A percentile compares a stretch with the other conserved stretches of the same genome.
phyloP scores from a whole-genome alignment of 2,329 filamentous ascomycete genomes.

The Zasmidium cellare region DNA sequence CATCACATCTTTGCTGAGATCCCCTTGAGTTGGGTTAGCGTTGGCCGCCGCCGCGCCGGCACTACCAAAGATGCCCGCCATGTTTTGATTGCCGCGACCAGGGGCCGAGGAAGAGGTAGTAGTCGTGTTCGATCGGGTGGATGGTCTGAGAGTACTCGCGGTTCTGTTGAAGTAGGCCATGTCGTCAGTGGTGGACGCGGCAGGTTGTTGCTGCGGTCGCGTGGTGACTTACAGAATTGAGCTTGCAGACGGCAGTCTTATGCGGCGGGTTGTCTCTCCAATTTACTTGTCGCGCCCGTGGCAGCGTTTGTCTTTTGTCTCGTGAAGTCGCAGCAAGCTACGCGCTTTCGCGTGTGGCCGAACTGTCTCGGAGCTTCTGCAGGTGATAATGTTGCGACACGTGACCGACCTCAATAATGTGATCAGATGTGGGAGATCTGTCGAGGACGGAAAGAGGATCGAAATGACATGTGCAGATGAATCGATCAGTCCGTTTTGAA shows the following conservation, averaged over 20 bases:
- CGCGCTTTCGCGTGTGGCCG: conserved; percentile 3
- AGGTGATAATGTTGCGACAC: not conserved
- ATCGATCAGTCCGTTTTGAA: no score
- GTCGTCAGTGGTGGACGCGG: conserved; percentile 63
- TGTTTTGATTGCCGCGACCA: not conserved
- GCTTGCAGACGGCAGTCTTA: not conserved
- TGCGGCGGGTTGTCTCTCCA: not conserved
- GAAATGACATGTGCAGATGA: no score
- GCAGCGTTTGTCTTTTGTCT: not conserved
- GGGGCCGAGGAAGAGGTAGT: not conserved
- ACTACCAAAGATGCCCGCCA: conserved; percentile 48
- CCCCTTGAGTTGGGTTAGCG: conserved; percentile 74
- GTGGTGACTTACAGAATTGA: conserved; percentile 16
- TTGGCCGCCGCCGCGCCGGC: conserved; percentile 53
- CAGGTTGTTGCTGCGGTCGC: conserved; percentile 46
- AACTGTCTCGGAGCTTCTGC: not conserved
- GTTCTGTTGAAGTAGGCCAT: conserved; percentile 7
- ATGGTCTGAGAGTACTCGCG: conserved; percentile 2
- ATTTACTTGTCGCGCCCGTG: not conserved
- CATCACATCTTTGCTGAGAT: conserved; percentile 85
- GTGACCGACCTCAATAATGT: no score
- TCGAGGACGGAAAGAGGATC: no score
- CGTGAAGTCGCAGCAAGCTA: not conserved
- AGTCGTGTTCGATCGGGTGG: not conserved
- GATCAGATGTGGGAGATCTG: no score